Evolutionary conservation across 805 yeast species (phyloP), one percentile per base, ranked within the genome.

Genomic region (Cyberlindnera subsufficiens): DNA sequence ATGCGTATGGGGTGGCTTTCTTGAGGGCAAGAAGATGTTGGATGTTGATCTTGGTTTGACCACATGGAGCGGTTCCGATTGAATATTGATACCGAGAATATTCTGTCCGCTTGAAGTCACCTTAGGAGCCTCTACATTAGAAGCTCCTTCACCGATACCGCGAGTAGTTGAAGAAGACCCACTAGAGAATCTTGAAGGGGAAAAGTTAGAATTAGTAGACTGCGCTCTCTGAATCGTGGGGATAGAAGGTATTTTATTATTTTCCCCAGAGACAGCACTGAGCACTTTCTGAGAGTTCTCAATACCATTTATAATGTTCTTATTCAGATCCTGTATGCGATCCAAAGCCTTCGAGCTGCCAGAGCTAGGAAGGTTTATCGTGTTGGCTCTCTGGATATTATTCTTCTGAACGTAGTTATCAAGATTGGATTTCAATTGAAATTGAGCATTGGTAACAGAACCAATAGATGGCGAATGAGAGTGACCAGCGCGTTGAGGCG

Each of bases 401-500:
- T 30, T 18, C 14, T 29, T 30, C 22, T 46, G 40, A 7, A 35
- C 20, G 30, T 40, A 43, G 4, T 36, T 14, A 19, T 30, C 15
- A 18, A 54, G 32, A 35, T 25, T 54, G 14, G 43, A 19, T 25
- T 42, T 42, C 20, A 54, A 35, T 15, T 46, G 38, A 5, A 41
- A 38, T 29, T 52, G 56, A 13, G 53, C 53, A 11, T 38, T 14
- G 11, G 54, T 51, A 3, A 30, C 32, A 14, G 32, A 34, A 22
- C 13, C 11, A 11, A 22, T 9, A 22, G 27, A 9, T 2, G 32
- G 32, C 14, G 32, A 15, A 30, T 8, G 32, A 10, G 32, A 30
- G 3, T 14, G 32, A 8, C 7, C 32, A 14, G 32, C 14, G 10
- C 7, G 3, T 15, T 30, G 16, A 30, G 32, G 16, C 17, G 15